phyloP scores from a whole-genome alignment of 2,329 filamentous ascomycete species.

The Xylariaceae sp. region DNA sequence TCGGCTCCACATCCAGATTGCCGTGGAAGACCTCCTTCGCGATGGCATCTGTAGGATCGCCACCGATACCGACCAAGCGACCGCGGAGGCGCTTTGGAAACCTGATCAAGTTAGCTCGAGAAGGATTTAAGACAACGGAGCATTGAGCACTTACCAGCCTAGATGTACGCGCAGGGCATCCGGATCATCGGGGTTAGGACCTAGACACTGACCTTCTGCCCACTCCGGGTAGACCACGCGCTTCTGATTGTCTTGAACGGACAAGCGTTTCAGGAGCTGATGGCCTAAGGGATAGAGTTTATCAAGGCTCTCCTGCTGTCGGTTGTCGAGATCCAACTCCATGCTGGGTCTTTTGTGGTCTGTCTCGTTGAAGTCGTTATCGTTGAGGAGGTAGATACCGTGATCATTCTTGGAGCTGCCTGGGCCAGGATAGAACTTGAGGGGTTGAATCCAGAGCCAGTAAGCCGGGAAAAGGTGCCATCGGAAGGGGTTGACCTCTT shows the following conservation, averaged over 20 bases:
- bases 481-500: conserved; percentile 10
- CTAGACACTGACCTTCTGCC: conserved; percentile 9
- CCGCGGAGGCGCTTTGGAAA: conserved; percentile 5
- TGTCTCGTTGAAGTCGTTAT: conserved; percentile 7
- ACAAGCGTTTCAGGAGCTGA: conserved; percentile 11
- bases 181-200: conserved; percentile 4
- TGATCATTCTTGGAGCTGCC: not conserved
- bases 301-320: not conserved
- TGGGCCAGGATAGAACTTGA: conserved; percentile 3
- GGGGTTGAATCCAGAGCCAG: not conserved
- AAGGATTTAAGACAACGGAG: not conserved
- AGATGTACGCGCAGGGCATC: conserved; percentile 7
- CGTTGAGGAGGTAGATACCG: conserved; percentile 13
- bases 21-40: conserved; percentile 13
- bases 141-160: conserved; percentile 7
- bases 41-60: conserved; percentile 9
- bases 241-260: not conserved
- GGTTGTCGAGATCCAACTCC: conserved; percentile 1
- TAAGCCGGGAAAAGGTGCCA: conserved; percentile 8
- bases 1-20: conserved; percentile 4
- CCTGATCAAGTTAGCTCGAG: not conserved
- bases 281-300: conserved; percentile 8
- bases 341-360: not conserved
- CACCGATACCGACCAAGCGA: conserved; percentile 10
- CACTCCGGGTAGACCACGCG: conserved; percentile 2